Evolutionary conservation across 768 basidiomycete species (phyloP), one percentile per base, ranked within the genome.

Genomic region (Suillus decipiens): DNA sequence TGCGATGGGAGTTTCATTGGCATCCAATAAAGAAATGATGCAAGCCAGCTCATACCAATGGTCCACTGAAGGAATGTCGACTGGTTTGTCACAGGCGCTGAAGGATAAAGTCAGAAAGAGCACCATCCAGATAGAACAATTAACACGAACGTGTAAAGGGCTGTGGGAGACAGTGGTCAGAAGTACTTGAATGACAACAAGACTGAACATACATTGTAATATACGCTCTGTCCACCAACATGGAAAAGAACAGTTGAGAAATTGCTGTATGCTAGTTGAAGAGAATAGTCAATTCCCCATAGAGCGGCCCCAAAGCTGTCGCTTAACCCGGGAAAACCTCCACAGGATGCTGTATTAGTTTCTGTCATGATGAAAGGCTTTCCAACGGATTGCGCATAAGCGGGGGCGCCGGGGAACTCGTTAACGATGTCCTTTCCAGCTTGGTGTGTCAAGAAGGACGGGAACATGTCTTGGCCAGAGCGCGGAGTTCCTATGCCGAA

Each of bases 21-120:
- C 11, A 53, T 11, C 2, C 15, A 56, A 7, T 10, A 22, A 11
- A 56, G 15, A 56, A 39, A 11, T 56, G 10, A 56, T n/a, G 11
- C 10, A 56, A 24, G 37, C 5, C 28, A 39, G 22, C 17, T 17
- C 22, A 39, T 39, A 56, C 55, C 89, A 43, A 89, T 80, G 1
- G 89, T 89, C 90, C 91, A 93, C 73, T 89, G 78, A 63, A 82
- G 82, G 73, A 79, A 85, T 0, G 77, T 66, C 0, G 85, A 82
- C 66, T 86, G 79, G 66, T 87, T 89, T n/a, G 75, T 78, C 8
- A 82, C 82, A 2, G 83, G 83, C 0, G 84, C 82, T 66, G 66
- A 75, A 76, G 36, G 70, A 75, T 67, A 76, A 14, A 22, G 43
- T 43, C 59, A 34, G 9, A 22, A 14, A 14, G 8, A 24, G 24